Base-by-base conservation (phyloP, 225 moss, liverwort and hornwort genomes). In the Straminergon stramineum region DNA sequence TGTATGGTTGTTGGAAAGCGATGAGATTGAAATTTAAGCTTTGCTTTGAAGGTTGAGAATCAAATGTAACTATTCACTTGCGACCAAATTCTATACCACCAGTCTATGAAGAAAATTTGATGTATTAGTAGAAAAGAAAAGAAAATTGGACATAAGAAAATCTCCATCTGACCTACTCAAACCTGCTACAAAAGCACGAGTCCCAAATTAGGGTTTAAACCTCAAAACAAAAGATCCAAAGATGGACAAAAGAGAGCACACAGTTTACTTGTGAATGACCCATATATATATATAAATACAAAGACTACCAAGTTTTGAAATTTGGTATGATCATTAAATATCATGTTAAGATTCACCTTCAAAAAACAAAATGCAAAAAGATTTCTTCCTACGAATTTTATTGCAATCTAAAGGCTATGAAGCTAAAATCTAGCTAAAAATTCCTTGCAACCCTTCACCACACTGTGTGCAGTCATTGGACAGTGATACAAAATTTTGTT, bases 261-360 rank as follows among this genome's bases (percentile, higher is more conserved):
- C 60, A 81, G 68, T 85, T 80, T 90, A 92, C 92, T 87, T 90
- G 90, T 62, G 87, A 87, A 66, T 48, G 52, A 75, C 35, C 61
- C 89, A 92, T 90, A 37, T n/a, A n/a, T n/a, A n/a, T n/a, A n/a
- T n/a, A n/a, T n/a, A n/a, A n/a, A n/a, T n/a, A n/a, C n/a, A n/a
- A n/a, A n/a, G n/a, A n/a, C n/a, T n/a, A n/a, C n/a, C n/a, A n/a
- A n/a, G n/a, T n/a, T n/a, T n/a, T n/a, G n/a, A n/a, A n/a, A n/a
- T n/a, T n/a, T n/a, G n/a, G n/a, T n/a, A n/a, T n/a, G n/a, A n/a
- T n/a, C n/a, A n/a, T n/a, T n/a, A n/a, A n/a, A n/a, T n/a, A n/a
- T n/a, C n/a, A n/a, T n/a, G n/a, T n/a, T n/a, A n/a, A n/a, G n/a
- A n/a, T n/a, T n/a, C n/a, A n/a, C n/a, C n/a, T n/a, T n/a, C n/a